phyloP scores from a whole-genome alignment of 2,329 filamentous ascomycete species.

The Trichothecium sympodiale region DNA sequence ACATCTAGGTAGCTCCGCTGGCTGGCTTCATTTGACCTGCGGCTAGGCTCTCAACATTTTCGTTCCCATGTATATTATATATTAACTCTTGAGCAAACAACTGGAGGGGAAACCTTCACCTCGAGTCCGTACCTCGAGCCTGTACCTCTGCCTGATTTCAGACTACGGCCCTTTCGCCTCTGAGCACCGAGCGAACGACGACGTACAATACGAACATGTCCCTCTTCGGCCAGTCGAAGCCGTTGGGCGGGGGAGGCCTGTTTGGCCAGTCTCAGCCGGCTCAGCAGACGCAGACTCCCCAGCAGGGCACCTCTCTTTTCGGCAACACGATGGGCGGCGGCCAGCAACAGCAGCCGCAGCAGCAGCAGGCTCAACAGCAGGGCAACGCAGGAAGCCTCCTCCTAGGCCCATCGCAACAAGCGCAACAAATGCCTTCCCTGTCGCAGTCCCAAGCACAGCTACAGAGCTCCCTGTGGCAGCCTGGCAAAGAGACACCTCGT shows the following conservation, averaged over 20 bases:
- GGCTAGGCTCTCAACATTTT: too few relatives aligned
- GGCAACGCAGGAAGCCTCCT: constrained; percentile 16
- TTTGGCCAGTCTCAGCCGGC: constrained; percentile 27
- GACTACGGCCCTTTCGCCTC: too few relatives aligned
- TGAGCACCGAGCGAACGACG: too few relatives aligned
- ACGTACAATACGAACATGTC: too few relatives aligned
- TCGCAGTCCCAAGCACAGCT: constrained; percentile 35
- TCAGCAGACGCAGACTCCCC: constrained; percentile 17
- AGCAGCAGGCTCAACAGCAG: constrained; percentile 29
- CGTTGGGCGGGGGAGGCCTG: constrained; percentile 17
- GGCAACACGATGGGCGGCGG: constrained; percentile 17
- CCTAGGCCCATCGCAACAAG: constrained; percentile 22
- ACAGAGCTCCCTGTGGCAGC: constrained; percentile 41
- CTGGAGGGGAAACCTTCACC: too few relatives aligned
- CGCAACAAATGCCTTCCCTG: constrained; percentile 29
- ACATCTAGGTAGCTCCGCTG: too few relatives aligned
- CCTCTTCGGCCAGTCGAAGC: constrained; percentile 29
- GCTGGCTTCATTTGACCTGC: too few relatives aligned
- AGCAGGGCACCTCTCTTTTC: constrained; percentile 15
- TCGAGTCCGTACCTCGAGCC: too few relatives aligned
- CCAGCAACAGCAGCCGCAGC: constrained; percentile 27
- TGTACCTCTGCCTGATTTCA: too few relatives aligned
- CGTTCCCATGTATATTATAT: too few relatives aligned
- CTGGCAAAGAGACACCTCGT: constrained; percentile 38
- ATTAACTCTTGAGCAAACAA: too few relatives aligned